Conservation (phyloP, 371 early-diverging fungal genomes). For the Mortierella sp. region DNA sequence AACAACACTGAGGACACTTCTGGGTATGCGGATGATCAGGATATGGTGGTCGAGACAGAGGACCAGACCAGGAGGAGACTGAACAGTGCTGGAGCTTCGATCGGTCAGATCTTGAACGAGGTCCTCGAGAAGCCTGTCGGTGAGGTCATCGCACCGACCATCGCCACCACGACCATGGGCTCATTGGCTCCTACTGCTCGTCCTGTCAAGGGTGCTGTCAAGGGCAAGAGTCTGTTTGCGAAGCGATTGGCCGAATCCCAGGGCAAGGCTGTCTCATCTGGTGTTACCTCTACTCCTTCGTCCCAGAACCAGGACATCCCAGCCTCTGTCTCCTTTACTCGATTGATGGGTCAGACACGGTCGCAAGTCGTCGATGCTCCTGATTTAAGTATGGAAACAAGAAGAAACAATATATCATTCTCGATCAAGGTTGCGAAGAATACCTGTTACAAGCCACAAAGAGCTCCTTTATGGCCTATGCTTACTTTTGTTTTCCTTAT, state of each 20-base stretch:
- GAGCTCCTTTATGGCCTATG: neutral
- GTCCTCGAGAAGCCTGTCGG: conserved; percentile 46
- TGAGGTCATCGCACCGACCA: conserved; percentile 39
- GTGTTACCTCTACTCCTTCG: neutral
- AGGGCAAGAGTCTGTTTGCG: conserved; percentile 54
- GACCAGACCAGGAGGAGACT: conserved; percentile 41
- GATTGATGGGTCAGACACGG: neutral
- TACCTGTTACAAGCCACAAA: no score
- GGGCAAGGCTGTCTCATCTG: neutral
- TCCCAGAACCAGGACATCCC: conserved; percentile 16
- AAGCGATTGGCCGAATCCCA: conserved; percentile 45
- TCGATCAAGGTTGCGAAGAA: neutral
- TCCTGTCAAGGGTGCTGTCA: conserved; percentile 23
- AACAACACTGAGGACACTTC: neutral
- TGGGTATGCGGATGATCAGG: conserved; percentile 7
- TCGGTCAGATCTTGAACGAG: conserved; percentile 45
- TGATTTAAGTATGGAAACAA: conserved; percentile 14
- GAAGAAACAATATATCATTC: neutral
- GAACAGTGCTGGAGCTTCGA: conserved; percentile 28
- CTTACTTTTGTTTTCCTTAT: neutral
- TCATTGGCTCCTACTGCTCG: conserved; percentile 17
- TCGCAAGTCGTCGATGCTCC: conserved; percentile 9
- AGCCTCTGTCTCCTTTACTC: conserved; percentile 21
- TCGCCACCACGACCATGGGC: conserved; percentile 35
- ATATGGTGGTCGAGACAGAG: conserved; percentile 37